phyloP scores from a whole-genome alignment of 805 yeast genomes.

The Metschnikowia arizonensis region DNA sequence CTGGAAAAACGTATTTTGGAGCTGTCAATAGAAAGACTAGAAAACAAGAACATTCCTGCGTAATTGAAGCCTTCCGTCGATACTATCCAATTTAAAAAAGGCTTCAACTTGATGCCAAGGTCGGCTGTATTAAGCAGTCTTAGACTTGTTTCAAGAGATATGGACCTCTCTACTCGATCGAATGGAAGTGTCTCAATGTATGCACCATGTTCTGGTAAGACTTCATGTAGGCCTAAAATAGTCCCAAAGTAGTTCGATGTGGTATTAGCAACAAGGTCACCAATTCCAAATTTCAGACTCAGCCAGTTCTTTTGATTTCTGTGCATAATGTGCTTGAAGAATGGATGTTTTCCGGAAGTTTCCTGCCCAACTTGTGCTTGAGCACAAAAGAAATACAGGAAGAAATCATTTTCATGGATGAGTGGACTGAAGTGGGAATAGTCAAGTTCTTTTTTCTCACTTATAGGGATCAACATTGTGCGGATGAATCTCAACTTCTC shows the following conservation, averaged over 20 bases:
- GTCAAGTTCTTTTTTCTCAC: slow-evolving; percentile 1
- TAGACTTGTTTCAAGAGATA: slow-evolving; percentile 7
- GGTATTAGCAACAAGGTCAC: slow-evolving; percentile 8
- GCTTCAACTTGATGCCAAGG: slow-evolving; percentile 2
- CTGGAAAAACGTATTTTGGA: background rate
- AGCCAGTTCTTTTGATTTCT: background rate
- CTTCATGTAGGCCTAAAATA: slow-evolving; percentile 2
- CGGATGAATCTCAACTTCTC: slow-evolving; percentile 15
- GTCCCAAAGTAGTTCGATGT: slow-evolving; percentile 11
- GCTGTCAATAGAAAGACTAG: slow-evolving; percentile 1
- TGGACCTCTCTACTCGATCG: slow-evolving; percentile 9
- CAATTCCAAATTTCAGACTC: background rate
- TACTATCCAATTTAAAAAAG: slow-evolving; percentile 12
- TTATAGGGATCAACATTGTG: slow-evolving; percentile 8
- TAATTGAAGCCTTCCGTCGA: slow-evolving; percentile 13
- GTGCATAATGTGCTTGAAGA: background rate
- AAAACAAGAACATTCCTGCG: slow-evolving; percentile 10
- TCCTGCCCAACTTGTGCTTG: background rate
- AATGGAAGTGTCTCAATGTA: slow-evolving; percentile 7
- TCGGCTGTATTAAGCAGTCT: background rate
- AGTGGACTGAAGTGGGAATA: slow-evolving; percentile 6
- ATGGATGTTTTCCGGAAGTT: background rate
- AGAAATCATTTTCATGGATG: slow-evolving; percentile 10
- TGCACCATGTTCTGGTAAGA: background rate
- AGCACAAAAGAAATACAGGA: slow-evolving; percentile 11